Evolutionary conservation across 2,329 filamentous ascomycete genomes (phyloP).

Genomic region (Dactylonectria macrodidyma): DNA sequence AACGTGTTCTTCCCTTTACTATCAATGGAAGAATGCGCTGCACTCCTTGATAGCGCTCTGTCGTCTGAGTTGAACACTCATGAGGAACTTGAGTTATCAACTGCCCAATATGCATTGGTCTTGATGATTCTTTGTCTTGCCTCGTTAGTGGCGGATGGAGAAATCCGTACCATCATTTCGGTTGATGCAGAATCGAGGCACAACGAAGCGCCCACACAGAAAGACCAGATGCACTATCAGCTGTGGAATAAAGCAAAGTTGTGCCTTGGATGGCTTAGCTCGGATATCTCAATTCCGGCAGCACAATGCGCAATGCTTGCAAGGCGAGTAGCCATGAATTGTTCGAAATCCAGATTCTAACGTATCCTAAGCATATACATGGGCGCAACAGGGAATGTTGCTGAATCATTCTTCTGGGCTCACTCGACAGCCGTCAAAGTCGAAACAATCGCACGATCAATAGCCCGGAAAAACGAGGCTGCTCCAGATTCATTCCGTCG

Average conservation of each 20-base stretch:
- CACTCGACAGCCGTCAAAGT: slow-evolving; percentile 46
- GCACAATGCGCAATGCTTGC: slow-evolving; percentile 46
- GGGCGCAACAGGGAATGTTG: slow-evolving; percentile 36
- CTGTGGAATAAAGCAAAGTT: slow-evolving; percentile 47
- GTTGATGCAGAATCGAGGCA: too few relatives aligned
- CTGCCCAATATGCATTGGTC: slow-evolving; percentile 23
- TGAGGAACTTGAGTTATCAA: neutral
- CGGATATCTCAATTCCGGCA: slow-evolving; percentile 28
- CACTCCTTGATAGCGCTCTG: neutral
- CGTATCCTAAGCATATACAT: slow-evolving; percentile 7
- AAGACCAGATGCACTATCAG: neutral
- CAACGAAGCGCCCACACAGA: too few relatives aligned
- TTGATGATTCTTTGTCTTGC: slow-evolving; percentile 29
- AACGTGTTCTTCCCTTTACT: slow-evolving; percentile 46
- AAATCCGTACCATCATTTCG: neutral
- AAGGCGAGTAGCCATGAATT: slow-evolving; percentile 37
- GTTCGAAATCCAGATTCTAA: neutral
- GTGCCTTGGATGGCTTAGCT: slow-evolving; percentile 31
- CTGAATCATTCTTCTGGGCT: slow-evolving; percentile 44
- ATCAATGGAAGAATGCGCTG: slow-evolving; percentile 5
- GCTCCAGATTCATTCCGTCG: slow-evolving; percentile 41
- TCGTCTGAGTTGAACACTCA: neutral
- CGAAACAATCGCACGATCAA: slow-evolving; percentile 37
- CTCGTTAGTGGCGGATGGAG: neutral
- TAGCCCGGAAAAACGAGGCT: neutral